Percentiles rank a stretch among this genome's conserved stretches.
Conservation (phyloP, 2,329 filamentous ascomycete species). For the Colletotrichum caudatum region DNA sequence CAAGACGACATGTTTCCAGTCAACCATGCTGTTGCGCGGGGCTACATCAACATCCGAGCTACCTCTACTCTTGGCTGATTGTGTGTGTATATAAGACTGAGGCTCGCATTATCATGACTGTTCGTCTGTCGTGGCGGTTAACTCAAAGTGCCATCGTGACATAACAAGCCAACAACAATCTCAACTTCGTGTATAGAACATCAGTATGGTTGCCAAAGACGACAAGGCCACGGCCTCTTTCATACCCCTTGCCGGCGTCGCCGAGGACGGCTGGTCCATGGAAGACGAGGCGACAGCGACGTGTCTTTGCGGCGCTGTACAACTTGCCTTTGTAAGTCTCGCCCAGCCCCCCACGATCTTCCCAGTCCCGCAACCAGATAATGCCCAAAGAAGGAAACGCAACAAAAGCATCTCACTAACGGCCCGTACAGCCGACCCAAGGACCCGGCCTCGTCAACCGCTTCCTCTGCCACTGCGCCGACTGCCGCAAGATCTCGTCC, state of each 20-base stretch:
- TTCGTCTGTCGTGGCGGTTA: too few relatives aligned
- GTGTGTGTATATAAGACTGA: not conserved
- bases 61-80: not conserved
- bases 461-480: slow-evolving; percentile 71
- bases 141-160: not conserved
- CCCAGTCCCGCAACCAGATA: rapidly evolving
- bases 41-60: not conserved
- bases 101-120: not conserved
- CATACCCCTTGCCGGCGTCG: slow-evolving; percentile 42
- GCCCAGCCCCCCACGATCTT: not conserved
- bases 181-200: not conserved
- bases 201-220: slow-evolving; percentile 18
- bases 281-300: slow-evolving; percentile 66
- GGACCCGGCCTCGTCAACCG: slow-evolving; percentile 59
- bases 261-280: slow-evolving; percentile 58
- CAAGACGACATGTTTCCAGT: too few relatives aligned
- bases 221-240: slow-evolving; percentile 50
- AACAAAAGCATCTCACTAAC: not conserved
- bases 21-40: not conserved
- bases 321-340: slow-evolving; percentile 63
- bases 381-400: not conserved
- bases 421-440: slow-evolving; percentile 55
- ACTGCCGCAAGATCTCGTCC: slow-evolving; percentile 72
- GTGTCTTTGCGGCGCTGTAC: slow-evolving; percentile 70
- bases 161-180: not conserved